Percentiles rank a stretch among this genome's conserved stretches.
Conservation (phyloP, 345 rosid species). For the Aquilaria yunnanensis region DNA sequence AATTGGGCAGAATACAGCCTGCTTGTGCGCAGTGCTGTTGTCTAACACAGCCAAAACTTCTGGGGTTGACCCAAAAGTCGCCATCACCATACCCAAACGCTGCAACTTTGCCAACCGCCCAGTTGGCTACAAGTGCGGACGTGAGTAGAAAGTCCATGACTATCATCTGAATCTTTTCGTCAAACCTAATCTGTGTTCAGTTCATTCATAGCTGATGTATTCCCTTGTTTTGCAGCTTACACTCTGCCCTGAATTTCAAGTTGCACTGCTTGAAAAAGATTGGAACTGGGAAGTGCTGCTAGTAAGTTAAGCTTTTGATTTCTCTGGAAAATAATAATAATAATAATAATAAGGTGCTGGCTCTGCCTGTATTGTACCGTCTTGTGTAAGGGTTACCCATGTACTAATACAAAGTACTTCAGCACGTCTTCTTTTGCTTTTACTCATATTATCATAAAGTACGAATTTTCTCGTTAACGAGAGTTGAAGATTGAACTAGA, state of each 20-base stretch:
- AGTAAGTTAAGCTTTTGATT: no score
- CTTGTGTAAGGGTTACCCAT: no score
- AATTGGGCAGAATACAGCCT: conserved; percentile 26
- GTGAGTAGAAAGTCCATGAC: conserved; percentile 14
- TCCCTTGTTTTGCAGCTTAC: conserved; percentile 29
- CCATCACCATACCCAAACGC: conserved; percentile 39
- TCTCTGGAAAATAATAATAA: no score
- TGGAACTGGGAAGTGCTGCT: no score
- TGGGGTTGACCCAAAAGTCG: conserved; percentile 27
- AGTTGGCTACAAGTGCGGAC: conserved; percentile 42
- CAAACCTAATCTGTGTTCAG: not conserved
- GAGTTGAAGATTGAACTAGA: no score
- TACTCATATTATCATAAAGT: no score
- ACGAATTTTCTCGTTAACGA: no score
- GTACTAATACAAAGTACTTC: no score
- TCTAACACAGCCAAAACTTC: conserved; percentile 35
- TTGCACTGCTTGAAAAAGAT: no score
- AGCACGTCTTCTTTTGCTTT: no score
- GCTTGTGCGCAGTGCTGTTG: conserved; percentile 37
- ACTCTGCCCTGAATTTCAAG: conserved; percentile 30
- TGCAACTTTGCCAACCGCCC: conserved; percentile 38
- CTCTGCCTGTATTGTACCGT: no score
- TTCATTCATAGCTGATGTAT: not conserved
- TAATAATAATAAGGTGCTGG: no score
- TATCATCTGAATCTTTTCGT: not conserved